phyloP scores from a whole-genome alignment of 441 rosid species.

The Erysimum cheiri region DNA sequence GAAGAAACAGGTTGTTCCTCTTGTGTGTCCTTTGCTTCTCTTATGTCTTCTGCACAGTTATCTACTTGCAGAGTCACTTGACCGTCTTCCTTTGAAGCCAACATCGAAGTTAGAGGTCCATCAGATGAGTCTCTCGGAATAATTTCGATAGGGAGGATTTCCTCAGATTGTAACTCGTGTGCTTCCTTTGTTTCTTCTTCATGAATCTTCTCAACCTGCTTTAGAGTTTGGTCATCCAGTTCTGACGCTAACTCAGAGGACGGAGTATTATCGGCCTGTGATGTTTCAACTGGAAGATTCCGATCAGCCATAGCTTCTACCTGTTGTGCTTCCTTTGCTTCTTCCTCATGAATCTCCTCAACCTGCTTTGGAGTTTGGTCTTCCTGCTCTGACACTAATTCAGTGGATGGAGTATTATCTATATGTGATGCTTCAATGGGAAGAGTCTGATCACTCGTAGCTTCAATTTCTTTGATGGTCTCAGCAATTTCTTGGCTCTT shows the following conservation, averaged over 20 bases:
- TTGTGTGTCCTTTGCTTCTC: constrained; percentile 10
- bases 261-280: constrained; percentile 30
- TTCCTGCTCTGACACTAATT: constrained; percentile 38
- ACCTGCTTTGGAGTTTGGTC: constrained; percentile 35
- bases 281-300: constrained; percentile 9
- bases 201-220: constrained; percentile 26
- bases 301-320: constrained; percentile 8
- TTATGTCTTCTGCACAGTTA: constrained; percentile 30
- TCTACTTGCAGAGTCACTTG: constrained; percentile 40
- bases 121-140: constrained; percentile 26
- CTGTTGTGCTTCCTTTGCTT: constrained; percentile 19
- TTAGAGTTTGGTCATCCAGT: constrained; percentile 37
- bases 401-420: constrained; percentile 31
- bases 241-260: constrained; percentile 36
- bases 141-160: constrained; percentile 16
- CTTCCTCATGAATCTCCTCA: constrained; percentile 40
- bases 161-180: constrained; percentile 34
- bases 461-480: constrained; percentile 21
- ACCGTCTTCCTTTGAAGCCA: constrained; percentile 34
- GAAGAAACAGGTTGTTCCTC: constrained; percentile 34
- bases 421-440: constrained; percentile 7
- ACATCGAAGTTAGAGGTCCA: constrained; percentile 29
- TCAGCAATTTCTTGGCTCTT: constrained; percentile 36
- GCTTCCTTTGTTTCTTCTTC: constrained; percentile 40
- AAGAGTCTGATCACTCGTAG: constrained; percentile 30